phyloP scores from a whole-genome alignment of 495 filamentous ascomycete species.

The Penicillium mononematosum region DNA sequence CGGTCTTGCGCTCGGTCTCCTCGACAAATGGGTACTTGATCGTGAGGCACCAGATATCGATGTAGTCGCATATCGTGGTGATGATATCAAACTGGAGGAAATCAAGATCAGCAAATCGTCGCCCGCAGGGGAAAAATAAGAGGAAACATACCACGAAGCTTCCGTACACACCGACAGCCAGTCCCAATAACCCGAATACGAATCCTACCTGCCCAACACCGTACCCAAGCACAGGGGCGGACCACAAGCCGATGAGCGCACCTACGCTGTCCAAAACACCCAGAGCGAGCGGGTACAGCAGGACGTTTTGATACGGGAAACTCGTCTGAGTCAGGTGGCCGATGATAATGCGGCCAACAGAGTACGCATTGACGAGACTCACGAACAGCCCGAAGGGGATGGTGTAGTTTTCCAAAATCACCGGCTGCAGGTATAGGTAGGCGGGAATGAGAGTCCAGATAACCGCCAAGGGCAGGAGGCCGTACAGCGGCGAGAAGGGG shows the following conservation, averaged over 20 bases:
- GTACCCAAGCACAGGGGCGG: constrained; percentile 64
- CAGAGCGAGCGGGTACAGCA: constrained; percentile 63
- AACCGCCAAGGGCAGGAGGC: constrained; percentile 73
- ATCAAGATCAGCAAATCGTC: neutral
- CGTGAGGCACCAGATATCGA: constrained; percentile 96
- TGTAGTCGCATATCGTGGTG: constrained; percentile 92
- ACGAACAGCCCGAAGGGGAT: constrained; percentile 85
- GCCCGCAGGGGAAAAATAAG: neutral
- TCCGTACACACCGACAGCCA: constrained; percentile 82
- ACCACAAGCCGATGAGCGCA: constrained; percentile 72
- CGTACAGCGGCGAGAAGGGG: constrained; percentile 68
- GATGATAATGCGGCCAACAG: constrained; percentile 91
- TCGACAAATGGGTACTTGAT: constrained; percentile 69
- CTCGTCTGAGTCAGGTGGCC: constrained; percentile 80
- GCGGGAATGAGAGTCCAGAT: constrained; percentile 71
- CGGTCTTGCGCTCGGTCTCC: constrained; percentile 27
- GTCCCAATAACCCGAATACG: constrained; percentile 77
- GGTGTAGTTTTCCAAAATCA: constrained; percentile 75
- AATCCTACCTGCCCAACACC: constrained; percentile 81
- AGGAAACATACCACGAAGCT: constrained; percentile 74
- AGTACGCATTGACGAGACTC: constrained; percentile 87
- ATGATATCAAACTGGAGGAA: constrained; percentile 72
- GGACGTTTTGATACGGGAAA: constrained; percentile 86
- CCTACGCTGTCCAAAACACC: constrained; percentile 78
- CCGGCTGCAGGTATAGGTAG: constrained; percentile 81